Percentiles rank a stretch among this genome's conserved stretches.
These are phyloP conservation scores for Candida tropicalis DNA, from an alignment of 1,139 yeast species.

Conservation along the genomic window DNA sequence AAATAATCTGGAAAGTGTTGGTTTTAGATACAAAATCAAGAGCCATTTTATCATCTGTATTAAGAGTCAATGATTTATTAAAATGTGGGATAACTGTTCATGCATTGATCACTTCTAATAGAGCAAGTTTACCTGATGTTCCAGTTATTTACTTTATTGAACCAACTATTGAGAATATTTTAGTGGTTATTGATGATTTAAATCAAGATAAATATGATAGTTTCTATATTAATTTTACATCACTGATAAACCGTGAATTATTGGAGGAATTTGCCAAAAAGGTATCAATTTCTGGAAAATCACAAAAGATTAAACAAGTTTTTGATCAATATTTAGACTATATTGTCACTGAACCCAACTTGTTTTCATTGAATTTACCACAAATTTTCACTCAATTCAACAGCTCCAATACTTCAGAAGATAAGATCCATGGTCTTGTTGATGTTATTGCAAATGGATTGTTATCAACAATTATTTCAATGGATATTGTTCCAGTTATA, in stretches of 20 bases:
- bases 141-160: constrained; percentile 92
- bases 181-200: constrained; percentile 70
- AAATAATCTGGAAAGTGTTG: constrained; percentile 89
- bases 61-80: constrained; percentile 86
- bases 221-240: constrained; percentile 83
- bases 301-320: constrained; percentile 77
- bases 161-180: constrained; percentile 79
- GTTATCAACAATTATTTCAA: constrained; percentile 76
- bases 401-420: constrained; percentile 72
- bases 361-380: constrained; percentile 76
- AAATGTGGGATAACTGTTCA: constrained; percentile 92
- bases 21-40: constrained; percentile 82
- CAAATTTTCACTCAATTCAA: constrained; percentile 70
- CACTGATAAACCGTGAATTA: constrained; percentile 72
- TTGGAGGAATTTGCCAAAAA: constrained; percentile 88
- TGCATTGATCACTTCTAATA: constrained; percentile 63
- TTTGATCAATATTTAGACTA: constrained; percentile 93
- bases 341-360: constrained; percentile 88
- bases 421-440: constrained; percentile 67
- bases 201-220: constrained; percentile 73
- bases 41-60: constrained; percentile 81
- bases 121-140: constrained; percentile 87
- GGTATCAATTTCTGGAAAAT: constrained; percentile 70
- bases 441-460: constrained; percentile 76
- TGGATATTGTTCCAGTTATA: constrained; percentile 81